Percentiles rank a stretch among this genome's conserved stretches.
Evolutionary conservation across 345 rosid species (phyloP).

Genomic region (Draba incana): DNA sequence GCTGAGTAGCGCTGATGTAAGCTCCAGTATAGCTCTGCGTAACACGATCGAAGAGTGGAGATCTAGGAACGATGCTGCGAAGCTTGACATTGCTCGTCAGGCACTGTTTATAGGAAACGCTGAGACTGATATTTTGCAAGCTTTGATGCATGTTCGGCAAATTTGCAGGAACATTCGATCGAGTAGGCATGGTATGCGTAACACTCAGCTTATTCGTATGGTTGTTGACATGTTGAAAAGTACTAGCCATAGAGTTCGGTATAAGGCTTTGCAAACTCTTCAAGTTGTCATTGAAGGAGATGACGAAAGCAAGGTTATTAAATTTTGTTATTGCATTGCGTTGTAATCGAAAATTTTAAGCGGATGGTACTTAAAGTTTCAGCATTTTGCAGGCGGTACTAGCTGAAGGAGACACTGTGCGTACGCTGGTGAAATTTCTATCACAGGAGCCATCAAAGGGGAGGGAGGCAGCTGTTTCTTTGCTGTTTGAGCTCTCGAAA

Average conservation of each 20-base stretch:
- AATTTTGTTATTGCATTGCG: background rate
- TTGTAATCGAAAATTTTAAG: conserved; percentile 10
- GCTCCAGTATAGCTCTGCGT: conserved; percentile 83
- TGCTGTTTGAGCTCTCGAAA: conserved; percentile 93
- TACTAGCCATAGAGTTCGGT: conserved; percentile 69
- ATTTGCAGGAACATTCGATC: conserved; percentile 65
- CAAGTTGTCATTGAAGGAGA: conserved; percentile 76
- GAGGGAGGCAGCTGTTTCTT: conserved; percentile 89
- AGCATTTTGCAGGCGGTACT: conserved; percentile 67
- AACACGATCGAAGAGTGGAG: conserved; percentile 97
- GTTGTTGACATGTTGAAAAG: conserved; percentile 79
- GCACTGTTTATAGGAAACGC: conserved; percentile 58
- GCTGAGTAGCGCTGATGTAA: conserved; percentile 62
- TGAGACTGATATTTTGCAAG: conserved; percentile 70
- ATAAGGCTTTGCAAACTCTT: conserved; percentile 78
- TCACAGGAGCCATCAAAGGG: conserved; percentile 85
- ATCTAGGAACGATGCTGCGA: conserved; percentile 82
- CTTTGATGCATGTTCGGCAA: conserved; percentile 60
- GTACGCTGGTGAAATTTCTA: conserved; percentile 87
- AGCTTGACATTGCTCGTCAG: conserved; percentile 79
- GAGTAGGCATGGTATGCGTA: conserved; percentile 68
- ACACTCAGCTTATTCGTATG: conserved; percentile 76
- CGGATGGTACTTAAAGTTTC: conserved; percentile 34
- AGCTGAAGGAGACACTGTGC: conserved; percentile 91
- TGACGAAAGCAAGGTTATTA: conserved; percentile 72